Evolutionary conservation across 352 stramenopile species (phyloP).

Genomic region (Thalassiosira sp.): DNA sequence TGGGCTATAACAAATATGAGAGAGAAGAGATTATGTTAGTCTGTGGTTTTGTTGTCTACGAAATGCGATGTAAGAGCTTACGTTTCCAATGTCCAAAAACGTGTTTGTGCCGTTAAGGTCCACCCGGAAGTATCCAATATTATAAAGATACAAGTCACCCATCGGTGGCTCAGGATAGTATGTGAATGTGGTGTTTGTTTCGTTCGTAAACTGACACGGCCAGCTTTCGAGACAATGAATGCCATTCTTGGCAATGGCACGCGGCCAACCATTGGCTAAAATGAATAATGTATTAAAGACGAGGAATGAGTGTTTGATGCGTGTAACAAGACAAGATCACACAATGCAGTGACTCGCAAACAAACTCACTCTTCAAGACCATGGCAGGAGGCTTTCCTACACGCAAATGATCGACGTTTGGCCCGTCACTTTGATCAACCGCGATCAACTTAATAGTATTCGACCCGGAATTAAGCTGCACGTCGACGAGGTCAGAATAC

Average conservation of each 20-base stretch:
- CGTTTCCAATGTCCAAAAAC: conserved; percentile 44
- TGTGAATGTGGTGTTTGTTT: conserved; percentile 8
- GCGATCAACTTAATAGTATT: conserved; percentile 54
- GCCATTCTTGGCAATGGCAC: conserved; percentile 45
- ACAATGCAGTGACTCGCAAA: background rate
- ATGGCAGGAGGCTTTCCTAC: conserved; percentile 51
- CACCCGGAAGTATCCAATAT: conserved; percentile 19
- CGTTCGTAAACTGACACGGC: conserved; percentile 18
- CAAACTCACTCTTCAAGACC: conserved; percentile 26
- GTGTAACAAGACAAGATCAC: background rate
- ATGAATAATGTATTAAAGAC: background rate
- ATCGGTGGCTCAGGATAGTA: conserved; percentile 24
- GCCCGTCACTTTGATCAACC: conserved; percentile 35
- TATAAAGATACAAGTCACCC: conserved; percentile 26
- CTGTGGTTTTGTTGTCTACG: background rate
- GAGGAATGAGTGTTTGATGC: background rate
- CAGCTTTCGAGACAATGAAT: conserved; percentile 35
- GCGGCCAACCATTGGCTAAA: conserved; percentile 36
- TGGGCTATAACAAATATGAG: conserved; percentile 17
- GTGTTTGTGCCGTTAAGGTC: conserved; percentile 10
- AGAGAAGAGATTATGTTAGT: background rate
- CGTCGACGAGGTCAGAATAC: conserved; percentile 55
- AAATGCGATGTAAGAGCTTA: conserved; percentile 11
- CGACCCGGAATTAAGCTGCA: conserved; percentile 29
- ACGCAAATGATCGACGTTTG: conserved; percentile 61